Evolutionary conservation across 1,139 yeast species (phyloP).

Genomic region (Scheffersomyces titani): DNA sequence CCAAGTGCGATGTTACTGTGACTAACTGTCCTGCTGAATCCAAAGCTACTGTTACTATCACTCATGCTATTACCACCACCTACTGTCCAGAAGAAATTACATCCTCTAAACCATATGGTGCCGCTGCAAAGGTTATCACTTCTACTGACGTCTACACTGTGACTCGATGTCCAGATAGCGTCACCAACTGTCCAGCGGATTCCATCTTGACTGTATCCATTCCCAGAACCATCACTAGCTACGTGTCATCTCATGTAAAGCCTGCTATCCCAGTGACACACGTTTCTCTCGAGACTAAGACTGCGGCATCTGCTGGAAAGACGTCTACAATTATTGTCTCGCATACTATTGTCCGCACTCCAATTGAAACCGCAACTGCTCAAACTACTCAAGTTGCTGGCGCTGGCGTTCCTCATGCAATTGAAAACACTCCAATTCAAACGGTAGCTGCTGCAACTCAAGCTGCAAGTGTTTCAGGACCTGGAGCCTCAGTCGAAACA

Average conservation of each 20-base stretch:
- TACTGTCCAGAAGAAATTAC: background rate
- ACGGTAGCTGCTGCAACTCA: background rate
- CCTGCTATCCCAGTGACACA: background rate
- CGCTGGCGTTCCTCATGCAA: background rate
- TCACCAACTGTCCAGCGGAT: background rate
- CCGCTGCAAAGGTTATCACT: background rate
- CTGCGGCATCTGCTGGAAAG: background rate
- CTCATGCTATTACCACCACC: background rate
- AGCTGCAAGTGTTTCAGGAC: background rate
- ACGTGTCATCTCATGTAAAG: background rate
- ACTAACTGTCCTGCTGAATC: constrained; percentile 1
- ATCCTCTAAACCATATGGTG: background rate
- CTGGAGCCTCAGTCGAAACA: background rate
- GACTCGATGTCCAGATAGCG: background rate
- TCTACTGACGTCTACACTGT: background rate
- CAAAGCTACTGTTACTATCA: background rate
- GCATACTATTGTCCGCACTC: background rate
- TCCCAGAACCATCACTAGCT: background rate
- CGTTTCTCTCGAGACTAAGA: background rate
- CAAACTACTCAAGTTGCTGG: background rate
- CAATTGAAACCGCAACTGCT: background rate
- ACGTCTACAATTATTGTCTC: background rate
- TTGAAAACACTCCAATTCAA: background rate
- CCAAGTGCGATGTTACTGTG: constrained; percentile 1
- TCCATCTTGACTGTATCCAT: background rate